These are phyloP conservation scores for Pyrrhoderma lamaoense DNA, from an alignment of 1,284 basidiomycete genomes.

Conservation along the genomic window DNA sequence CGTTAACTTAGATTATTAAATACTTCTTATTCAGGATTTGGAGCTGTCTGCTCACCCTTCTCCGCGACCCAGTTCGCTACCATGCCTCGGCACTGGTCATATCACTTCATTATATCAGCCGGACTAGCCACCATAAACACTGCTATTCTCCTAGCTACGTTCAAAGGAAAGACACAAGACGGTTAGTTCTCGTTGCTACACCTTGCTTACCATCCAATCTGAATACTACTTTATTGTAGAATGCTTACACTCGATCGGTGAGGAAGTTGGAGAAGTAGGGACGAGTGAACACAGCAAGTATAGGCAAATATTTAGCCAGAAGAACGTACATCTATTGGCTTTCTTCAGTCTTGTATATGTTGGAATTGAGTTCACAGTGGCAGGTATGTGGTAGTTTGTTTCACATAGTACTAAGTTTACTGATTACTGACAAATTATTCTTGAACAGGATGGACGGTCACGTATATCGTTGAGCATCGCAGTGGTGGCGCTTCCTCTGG, in stretches of 20 bases:
- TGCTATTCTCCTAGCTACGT: constrained; percentile 38
- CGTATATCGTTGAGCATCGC: constrained; percentile 43
- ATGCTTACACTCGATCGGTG: not conserved
- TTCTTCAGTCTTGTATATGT: constrained; percentile 61
- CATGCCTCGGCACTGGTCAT: constrained; percentile 38
- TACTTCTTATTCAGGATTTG: constrained; percentile 36
- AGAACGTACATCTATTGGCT: constrained; percentile 49
- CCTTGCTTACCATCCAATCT: not conserved
- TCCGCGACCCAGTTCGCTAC: constrained; percentile 65
- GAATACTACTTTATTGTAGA: not conserved
- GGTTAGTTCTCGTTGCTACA: constrained; percentile 27
- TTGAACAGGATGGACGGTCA: constrained; percentile 52
- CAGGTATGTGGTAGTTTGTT: constrained; percentile 31
- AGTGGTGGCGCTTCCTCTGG: constrained; percentile 41
- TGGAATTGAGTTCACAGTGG: constrained; percentile 59
- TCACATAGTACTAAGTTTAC: not conserved
- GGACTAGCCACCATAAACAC: constrained; percentile 44
- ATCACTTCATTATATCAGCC: constrained; percentile 56
- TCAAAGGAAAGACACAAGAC: constrained; percentile 44
- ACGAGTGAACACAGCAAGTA: constrained; percentile 37
- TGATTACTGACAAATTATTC: not conserved
- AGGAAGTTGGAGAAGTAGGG: not conserved
- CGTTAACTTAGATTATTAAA: not conserved
- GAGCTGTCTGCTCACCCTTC: constrained; percentile 60
- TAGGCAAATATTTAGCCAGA: constrained; percentile 46